Conservation (phyloP, 352 stramenopile species). For the Phytophthora macrochlamydospora region DNA sequence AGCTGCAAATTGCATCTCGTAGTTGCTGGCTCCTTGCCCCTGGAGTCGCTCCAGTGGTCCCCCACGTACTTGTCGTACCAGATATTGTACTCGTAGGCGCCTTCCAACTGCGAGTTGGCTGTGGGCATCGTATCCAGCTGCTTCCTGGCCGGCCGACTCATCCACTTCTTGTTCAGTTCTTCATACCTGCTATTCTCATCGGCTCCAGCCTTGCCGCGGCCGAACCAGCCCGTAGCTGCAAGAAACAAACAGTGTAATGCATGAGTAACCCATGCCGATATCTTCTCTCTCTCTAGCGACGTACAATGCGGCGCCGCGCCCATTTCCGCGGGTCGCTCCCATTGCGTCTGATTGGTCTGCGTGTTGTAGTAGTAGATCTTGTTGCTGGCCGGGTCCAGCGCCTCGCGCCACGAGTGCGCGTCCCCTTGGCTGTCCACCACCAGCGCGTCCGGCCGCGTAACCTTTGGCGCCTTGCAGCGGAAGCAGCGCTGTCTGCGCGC, state of each 20-base stretch:
- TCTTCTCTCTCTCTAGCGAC: slow-evolving; percentile 1
- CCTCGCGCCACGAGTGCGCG: slow-evolving; percentile 87
- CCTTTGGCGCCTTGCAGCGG: slow-evolving; percentile 83
- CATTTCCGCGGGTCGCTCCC: slow-evolving; percentile 91
- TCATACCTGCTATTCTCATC: slow-evolving; percentile 80
- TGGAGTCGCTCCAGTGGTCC: slow-evolving; percentile 89
- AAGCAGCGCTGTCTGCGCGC: slow-evolving; percentile 73
- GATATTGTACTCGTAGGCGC: slow-evolving; percentile 95
- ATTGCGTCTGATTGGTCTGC: slow-evolving; percentile 86
- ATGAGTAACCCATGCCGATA: background rate
- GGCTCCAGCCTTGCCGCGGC: slow-evolving; percentile 84
- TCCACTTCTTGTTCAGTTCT: slow-evolving; percentile 82
- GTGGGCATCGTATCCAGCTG: slow-evolving; percentile 91
- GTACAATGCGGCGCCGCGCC: slow-evolving; percentile 82
- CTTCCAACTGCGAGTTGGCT: slow-evolving; percentile 88
- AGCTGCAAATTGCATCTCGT: slow-evolving; percentile 85
- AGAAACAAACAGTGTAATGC: background rate
- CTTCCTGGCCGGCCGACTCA: slow-evolving; percentile 87
- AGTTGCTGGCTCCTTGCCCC: slow-evolving; percentile 84
- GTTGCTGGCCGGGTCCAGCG: slow-evolving; percentile 87
- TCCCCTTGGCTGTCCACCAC: slow-evolving; percentile 58
- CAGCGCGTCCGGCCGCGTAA: slow-evolving; percentile 58
- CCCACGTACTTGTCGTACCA: slow-evolving; percentile 95
- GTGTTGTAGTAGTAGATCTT: slow-evolving; percentile 96
- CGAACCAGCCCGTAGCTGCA: slow-evolving; percentile 92